Evolutionary conservation across 2,329 filamentous ascomycete genomes (phyloP), one percentile per base, ranked within the genome.

Genomic region (Fusarium sp.): DNA sequence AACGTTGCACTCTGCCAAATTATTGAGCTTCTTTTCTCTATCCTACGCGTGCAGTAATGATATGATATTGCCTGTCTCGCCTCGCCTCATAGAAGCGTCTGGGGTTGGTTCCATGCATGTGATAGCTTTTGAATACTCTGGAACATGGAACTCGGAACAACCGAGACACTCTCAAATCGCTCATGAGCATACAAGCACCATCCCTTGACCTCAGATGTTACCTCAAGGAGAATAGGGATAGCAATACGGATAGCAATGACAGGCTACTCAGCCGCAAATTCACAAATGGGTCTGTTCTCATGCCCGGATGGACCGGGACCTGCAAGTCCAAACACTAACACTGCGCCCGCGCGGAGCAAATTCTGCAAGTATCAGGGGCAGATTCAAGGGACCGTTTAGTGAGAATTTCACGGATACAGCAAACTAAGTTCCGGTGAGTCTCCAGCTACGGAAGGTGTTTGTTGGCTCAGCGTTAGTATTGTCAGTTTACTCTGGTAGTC

Each of bases 1-100:
- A 67, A 57, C 66, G 66, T 67, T 63, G 38, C 66, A 63, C 50
- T 44, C 12, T 50, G n/a, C 35, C n/a, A 37, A 50, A 33, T 4
- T 41, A 37, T 58, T 52, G 39, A 41, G 39, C 33, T 47, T 35
- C 37, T 49, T 21, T 21, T 46, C 28, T 37, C 38, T 55, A 41
- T 59, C 21, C 16, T 29, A 47, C 21, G 46, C 35, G 31, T 46
- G 13, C n/a, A n/a, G n/a, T n/a, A n/a, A 41, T 52, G 44, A 46
- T 57, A 50, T 65, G 52, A 64, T 42, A 37, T 38, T 47, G 28
- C 20, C 35, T 26, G 29, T 44, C 24, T 43, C 28, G 42, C 39
- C 39, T 46, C 29, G 20, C n/a, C 21, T 29, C 37, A 11, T 39
- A 21, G 21, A n/a, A 50, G 8, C 20, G 37, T 44, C 20, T 28